phyloP scores from a whole-genome alignment of 2,329 filamentous ascomycete genomes.

The Geosmithia flava region DNA sequence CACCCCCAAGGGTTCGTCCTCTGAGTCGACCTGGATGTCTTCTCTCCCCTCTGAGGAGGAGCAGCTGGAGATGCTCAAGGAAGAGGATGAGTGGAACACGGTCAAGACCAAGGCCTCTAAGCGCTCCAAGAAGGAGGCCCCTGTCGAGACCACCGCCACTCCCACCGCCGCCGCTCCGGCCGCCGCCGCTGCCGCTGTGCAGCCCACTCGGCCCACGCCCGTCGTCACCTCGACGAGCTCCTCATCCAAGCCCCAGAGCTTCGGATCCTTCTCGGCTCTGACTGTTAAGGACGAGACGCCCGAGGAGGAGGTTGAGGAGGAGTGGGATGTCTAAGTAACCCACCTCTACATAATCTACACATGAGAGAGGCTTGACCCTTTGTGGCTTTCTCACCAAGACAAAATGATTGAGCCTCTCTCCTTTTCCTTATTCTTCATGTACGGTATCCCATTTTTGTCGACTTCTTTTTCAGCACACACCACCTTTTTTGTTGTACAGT shows the following conservation, averaged over 20 bases:
- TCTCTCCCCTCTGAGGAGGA: constrained; percentile 48
- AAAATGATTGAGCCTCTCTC: not conserved
- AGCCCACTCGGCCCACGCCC: constrained; percentile 16
- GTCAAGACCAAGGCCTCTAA: constrained; percentile 36
- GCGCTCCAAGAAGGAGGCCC: constrained; percentile 24
- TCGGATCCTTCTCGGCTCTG: constrained; percentile 37
- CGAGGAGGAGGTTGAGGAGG: constrained; percentile 27
- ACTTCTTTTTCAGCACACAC: not conserved
- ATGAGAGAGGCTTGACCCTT: too few species aligned
- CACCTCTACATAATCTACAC: not conserved
- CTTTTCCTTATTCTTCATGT: not conserved
- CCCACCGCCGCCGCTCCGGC: constrained; percentile 18
- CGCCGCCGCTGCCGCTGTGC: constrained; percentile 9
- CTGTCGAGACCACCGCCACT: constrained; percentile 13
- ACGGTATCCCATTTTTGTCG: not conserved
- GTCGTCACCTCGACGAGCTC: constrained; percentile 3
- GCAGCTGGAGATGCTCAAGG: constrained; percentile 44
- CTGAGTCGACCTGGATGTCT: constrained; percentile 28
- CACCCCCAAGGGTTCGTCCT: constrained; percentile 13
- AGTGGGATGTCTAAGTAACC: constrained; percentile 35
- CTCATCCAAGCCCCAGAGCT: constrained; percentile 19
- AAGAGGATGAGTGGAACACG: constrained; percentile 46
- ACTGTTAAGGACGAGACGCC: constrained; percentile 24
- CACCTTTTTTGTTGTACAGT: not conserved
- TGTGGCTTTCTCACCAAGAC: not conserved